A percentile compares a stretch with the other conserved stretches of the same genome.
phyloP scores from a whole-genome alignment of 495 filamentous ascomycete species.

The Bryoglossum gracile region DNA sequence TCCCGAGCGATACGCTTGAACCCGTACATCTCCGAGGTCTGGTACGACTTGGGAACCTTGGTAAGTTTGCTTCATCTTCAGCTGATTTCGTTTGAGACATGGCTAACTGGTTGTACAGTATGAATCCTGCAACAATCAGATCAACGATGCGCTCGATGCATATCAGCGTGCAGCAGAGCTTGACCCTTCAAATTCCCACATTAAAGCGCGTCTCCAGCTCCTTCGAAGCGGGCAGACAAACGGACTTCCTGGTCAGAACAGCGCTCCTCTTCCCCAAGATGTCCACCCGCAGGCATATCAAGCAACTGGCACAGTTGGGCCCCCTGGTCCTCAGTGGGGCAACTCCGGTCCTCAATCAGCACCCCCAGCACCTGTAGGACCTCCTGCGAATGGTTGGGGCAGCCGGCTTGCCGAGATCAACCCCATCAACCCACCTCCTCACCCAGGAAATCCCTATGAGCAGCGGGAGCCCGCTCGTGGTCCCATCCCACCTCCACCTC shows the following conservation, averaged over 20 bases:
- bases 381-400: slow-evolving; percentile 63
- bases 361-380: slow-evolving; percentile 35
- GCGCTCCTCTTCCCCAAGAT: slow-evolving; percentile 68
- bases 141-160: slow-evolving; percentile 89
- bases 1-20: slow-evolving; percentile 96
- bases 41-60: slow-evolving; percentile 96
- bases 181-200: slow-evolving; percentile 87
- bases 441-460: slow-evolving; percentile 72
- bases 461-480: slow-evolving; percentile 62
- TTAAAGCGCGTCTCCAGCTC: slow-evolving; percentile 88
- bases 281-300: slow-evolving; percentile 84
- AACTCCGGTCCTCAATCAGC: slow-evolving; percentile 55
- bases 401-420: slow-evolving; percentile 72
- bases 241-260: slow-evolving; percentile 57
- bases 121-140: slow-evolving; percentile 98
- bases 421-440: slow-evolving; percentile 63
- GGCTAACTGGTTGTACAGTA: slow-evolving; percentile 50
- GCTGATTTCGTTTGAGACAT: slow-evolving; percentile 8
- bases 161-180: slow-evolving; percentile 93
- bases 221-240: slow-evolving; percentile 70
- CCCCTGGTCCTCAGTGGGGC: slow-evolving; percentile 80
- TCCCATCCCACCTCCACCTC: slow-evolving; percentile 51
- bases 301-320: slow-evolving; percentile 55
- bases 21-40: slow-evolving; percentile 98
- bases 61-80: slow-evolving; percentile 47